phyloP scores from a whole-genome alignment of 176 grass and related monocot genomes.

The Triticum dicoccoides region DNA sequence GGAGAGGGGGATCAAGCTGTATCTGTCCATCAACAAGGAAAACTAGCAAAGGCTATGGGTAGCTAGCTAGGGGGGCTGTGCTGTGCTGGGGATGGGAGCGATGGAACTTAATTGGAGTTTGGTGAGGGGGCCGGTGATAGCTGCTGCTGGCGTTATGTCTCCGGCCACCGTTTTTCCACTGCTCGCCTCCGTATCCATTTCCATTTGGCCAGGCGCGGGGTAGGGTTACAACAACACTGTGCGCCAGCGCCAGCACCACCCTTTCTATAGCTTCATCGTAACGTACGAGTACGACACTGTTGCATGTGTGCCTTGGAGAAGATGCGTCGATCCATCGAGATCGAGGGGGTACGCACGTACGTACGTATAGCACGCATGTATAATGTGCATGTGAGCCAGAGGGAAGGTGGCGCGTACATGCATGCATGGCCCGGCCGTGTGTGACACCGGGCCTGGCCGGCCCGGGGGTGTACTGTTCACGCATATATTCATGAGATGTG shows the following conservation, averaged over 20 bases:
- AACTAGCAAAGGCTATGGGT: neutral
- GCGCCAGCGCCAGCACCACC: no score
- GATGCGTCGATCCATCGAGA: neutral
- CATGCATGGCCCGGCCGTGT: conserved; percentile 4
- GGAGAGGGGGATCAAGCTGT: no score
- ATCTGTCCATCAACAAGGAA: conserved; percentile 4
- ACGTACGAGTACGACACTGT: conserved; percentile 33
- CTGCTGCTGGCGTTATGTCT: conserved; percentile 18
- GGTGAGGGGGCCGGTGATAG: conserved; percentile 41
- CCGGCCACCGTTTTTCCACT: conserved; percentile 28
- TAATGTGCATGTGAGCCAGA: neutral
- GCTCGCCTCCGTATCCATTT: conserved; percentile 20
- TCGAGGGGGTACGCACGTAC: neutral
- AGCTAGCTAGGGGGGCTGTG: neutral
- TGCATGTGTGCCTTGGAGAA: conserved; percentile 52
- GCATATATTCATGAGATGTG: conserved; percentile 36
- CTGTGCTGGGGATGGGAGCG: neutral
- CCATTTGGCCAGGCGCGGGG: no score
- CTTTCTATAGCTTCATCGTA: neutral
- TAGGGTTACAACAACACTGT: no score
- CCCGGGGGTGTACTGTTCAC: neutral
- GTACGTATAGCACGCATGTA: neutral
- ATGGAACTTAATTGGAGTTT: conserved; percentile 57
- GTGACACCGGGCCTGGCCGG: conserved; percentile 25
- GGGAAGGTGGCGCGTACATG: neutral